These are phyloP conservation scores for Candida suzukii DNA, from an alignment of 805 yeast species.

Conservation along the genomic window DNA sequence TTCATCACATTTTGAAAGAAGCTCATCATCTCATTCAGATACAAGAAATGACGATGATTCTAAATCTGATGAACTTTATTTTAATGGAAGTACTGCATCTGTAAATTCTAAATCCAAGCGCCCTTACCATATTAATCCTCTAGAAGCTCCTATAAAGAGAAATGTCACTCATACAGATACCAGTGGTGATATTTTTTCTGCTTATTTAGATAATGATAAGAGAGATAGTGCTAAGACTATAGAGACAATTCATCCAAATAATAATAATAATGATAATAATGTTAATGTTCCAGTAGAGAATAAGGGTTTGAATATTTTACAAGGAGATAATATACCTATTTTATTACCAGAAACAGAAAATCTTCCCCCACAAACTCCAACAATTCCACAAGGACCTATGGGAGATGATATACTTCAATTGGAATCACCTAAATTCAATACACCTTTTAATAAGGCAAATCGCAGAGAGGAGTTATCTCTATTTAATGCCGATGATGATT, in stretches of 20 bases:
- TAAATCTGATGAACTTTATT: slow-evolving; percentile 18
- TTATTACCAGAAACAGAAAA: neutral
- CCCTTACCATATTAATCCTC: neutral
- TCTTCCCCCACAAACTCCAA: neutral
- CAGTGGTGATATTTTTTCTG: neutral
- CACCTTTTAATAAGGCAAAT: neutral
- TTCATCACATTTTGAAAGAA: no score
- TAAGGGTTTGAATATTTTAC: neutral
- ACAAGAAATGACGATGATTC: neutral
- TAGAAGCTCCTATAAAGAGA: neutral
- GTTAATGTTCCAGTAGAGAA: neutral
- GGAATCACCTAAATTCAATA: neutral
- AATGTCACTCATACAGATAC: neutral
- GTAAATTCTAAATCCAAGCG: neutral
- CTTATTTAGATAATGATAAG: neutral
- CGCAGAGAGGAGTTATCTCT: neutral
- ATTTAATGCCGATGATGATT: slow-evolving; percentile 4
- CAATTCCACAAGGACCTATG: neutral
- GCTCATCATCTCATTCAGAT: no score
- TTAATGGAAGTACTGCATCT: slow-evolving; percentile 9
- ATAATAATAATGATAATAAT: neutral
- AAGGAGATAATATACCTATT: neutral
- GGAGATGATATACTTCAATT: neutral
- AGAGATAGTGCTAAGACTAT: neutral
- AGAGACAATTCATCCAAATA: neutral